Base-by-base conservation (phyloP, 1,284 basidiomycete genomes). In the Cerrena zonata region DNA sequence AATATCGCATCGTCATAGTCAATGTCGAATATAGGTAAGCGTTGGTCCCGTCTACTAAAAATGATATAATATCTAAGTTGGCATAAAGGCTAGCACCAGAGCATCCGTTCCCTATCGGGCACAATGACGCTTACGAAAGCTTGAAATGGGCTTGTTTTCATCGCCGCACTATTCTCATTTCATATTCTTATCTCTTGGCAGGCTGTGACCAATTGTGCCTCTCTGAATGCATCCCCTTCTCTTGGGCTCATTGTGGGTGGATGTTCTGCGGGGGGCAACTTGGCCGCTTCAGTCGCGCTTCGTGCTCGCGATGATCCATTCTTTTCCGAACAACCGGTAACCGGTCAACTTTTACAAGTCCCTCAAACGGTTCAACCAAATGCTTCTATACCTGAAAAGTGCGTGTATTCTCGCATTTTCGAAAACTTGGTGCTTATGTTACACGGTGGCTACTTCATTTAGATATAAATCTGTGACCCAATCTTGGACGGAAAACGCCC, bases 221-320 rank as follows among this genome's bases (percentile, higher is more conserved):
- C 45, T 0, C 26, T 61, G 5, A 45, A 43, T 38, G 56, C 44
- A 2, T 50, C 47, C 26, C 45, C 57, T 15, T 18, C 47, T 2
- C 55, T 55, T 38, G 61, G 58, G 5, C 56, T 60, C 38, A 37
- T 63, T 21, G 37, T 62, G 15, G 57, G 44, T 0, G 61, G 61
- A 2, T 21, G 34, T 11, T 63, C 61, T 1, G 55, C 59, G 0
- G 61, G 61, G 12, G 61, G 30, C 7, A 62, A 59, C 21, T 12
- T 61, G 5, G 40, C 57, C n/a, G 57, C 56, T 1, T 45, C 47
- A 7, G 42, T 60, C 15, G 26, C 58, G 1, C 51, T 55, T 36
- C 47, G 46, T 13, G 55, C 56, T 2, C 55, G 54, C 12, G 52
- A 59, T 22, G 61, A 65, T 25, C 53, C 52, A 1, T 56, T 54